Conservation (phyloP, 495 filamentous ascomycete genomes). For the Aspergillus avenaceus region DNA sequence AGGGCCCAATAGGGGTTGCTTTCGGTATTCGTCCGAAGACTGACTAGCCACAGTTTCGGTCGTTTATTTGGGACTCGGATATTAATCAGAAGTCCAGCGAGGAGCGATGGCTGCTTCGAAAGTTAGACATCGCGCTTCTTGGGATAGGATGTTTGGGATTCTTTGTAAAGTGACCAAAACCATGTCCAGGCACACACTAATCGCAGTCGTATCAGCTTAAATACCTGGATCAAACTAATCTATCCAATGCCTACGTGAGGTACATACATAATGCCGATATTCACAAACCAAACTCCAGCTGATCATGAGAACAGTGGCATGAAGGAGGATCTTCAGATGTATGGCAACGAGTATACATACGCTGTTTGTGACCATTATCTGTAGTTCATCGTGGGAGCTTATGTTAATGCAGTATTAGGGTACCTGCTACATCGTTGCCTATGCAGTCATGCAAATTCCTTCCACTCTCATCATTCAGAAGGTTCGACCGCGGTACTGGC, state of each 20-base stretch:
- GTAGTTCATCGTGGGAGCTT: not conserved
- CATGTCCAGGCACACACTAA: not conserved
- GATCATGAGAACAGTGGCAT: slow-evolving; percentile 3
- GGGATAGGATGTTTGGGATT: slow-evolving; percentile 32
- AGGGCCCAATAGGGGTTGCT: not conserved
- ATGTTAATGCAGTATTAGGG: not conserved
- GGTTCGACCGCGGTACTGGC: slow-evolving; percentile 27
- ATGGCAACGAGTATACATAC: slow-evolving; percentile 29
- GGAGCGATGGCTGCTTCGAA: slow-evolving; percentile 27
- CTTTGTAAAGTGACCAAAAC: slow-evolving; percentile 20
- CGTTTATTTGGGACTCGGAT: slow-evolving; percentile 21
- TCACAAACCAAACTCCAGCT: not conserved
- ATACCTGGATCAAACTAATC: slow-evolving; percentile 28
- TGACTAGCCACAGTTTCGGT: slow-evolving; percentile 2
- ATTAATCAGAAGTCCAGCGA: slow-evolving; percentile 19
- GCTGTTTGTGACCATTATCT: no score
- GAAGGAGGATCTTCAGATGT: slow-evolving; percentile 18
- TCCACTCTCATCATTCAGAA: slow-evolving; percentile 15
- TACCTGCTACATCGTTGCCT: slow-evolving; percentile 15
- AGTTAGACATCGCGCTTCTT: slow-evolving; percentile 33
- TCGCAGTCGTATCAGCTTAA: not conserved
- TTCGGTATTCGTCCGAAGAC: not conserved
- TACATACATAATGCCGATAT: not conserved
- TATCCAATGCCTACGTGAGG: slow-evolving; percentile 25
- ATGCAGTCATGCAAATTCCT: slow-evolving; percentile 17